Evolutionary conservation across 192 early-diverging fungal species (phyloP), one percentile per base, ranked within the genome.

Genomic region (Dispira parvispora): DNA sequence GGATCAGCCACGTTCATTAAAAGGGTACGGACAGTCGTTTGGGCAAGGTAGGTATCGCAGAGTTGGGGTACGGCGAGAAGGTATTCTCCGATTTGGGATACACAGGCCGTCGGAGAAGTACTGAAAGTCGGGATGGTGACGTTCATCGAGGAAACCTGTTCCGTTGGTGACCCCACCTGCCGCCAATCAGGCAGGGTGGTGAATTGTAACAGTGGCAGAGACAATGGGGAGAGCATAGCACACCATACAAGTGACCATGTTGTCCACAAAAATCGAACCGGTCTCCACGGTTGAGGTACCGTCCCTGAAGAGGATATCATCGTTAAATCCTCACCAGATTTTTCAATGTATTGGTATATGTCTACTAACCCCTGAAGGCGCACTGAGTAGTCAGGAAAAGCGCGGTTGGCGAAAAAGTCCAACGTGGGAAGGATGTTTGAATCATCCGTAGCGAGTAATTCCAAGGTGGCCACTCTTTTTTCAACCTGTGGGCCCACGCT

Each of bases 41-140:
- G 43, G 13, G 18, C 21, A 6, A 61, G 43, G 58, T 61, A 61
- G 0, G 58, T 61, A 25, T 61, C 58, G n/a, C 58, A 61, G 43
- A 61, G 42, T n/a, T 61, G 58, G 42, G 58, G 42, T 20, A 61
- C 43, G 14, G 58, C 21, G 6, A 61, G 58, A 11, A 61, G 25
- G 43, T 61, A 61, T 44, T 61, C 58, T 6, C 58, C 58, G 38
- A 61, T 38, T 25, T 61, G 58, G 16, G 43, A 21, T 8, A 25
- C 16, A n/a, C 18, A 12, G n/a, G 58, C 20, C 1, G 58, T 44
- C 8, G 58, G 58, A 18, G 58, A 61, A 11, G n/a, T 38, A 25
- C 58, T 61, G 25, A 61, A 61, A 14, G 16, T 61, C 43, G 58
- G 58, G 21, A 61, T 61, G n/a, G 32, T 25, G 38, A 61, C 58